A percentile compares a stretch with the other conserved stretches of the same genome.
Evolutionary conservation across 805 yeast species (phyloP).

Genomic region (Sugiyamaella boreocaroliniensis): DNA sequence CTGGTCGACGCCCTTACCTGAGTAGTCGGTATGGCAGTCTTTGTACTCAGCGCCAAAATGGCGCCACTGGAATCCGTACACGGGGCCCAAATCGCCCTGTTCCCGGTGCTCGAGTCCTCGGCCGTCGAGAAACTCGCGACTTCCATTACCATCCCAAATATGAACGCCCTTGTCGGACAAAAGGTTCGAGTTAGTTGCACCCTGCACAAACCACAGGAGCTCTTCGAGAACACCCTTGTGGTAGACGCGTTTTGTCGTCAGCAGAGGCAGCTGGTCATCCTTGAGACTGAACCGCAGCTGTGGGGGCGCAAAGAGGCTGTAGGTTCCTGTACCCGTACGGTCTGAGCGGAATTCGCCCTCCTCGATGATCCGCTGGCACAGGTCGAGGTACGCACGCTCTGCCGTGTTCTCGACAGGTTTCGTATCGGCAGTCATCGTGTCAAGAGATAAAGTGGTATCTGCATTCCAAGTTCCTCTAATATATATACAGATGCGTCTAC

Average conservation of each 20-base stretch:
- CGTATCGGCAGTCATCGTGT: neutral
- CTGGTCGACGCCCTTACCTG: slow-evolving; percentile 88
- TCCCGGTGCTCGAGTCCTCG: slow-evolving; percentile 73
- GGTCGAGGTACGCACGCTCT: slow-evolving; percentile 81
- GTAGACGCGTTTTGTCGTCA: slow-evolving; percentile 90
- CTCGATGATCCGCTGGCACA: slow-evolving; percentile 66
- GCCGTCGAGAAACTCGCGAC: slow-evolving; percentile 80
- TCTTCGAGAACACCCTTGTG: slow-evolving; percentile 85
- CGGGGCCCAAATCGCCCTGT: slow-evolving; percentile 96
- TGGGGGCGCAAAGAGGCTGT: slow-evolving; percentile 89
- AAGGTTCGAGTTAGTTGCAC: slow-evolving; percentile 80
- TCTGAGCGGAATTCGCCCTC: slow-evolving; percentile 92
- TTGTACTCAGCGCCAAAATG: slow-evolving; percentile 93
- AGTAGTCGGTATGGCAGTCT: slow-evolving; percentile 81
- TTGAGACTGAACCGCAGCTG: slow-evolving; percentile 76
- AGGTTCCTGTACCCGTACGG: slow-evolving; percentile 96
- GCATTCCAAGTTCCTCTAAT: neutral
- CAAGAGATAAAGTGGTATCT: neutral
- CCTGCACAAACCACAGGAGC: slow-evolving; percentile 85
- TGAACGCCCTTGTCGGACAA: slow-evolving; percentile 81
- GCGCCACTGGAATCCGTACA: slow-evolving; percentile 98
- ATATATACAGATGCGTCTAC: neutral
- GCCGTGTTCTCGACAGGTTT: slow-evolving; percentile 11
- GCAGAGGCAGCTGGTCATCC: slow-evolving; percentile 70
- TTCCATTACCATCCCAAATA: slow-evolving; percentile 99